Conservation (phyloP, 1,284 basidiomycete genomes). For the Tranzscheliella williamsii region DNA sequence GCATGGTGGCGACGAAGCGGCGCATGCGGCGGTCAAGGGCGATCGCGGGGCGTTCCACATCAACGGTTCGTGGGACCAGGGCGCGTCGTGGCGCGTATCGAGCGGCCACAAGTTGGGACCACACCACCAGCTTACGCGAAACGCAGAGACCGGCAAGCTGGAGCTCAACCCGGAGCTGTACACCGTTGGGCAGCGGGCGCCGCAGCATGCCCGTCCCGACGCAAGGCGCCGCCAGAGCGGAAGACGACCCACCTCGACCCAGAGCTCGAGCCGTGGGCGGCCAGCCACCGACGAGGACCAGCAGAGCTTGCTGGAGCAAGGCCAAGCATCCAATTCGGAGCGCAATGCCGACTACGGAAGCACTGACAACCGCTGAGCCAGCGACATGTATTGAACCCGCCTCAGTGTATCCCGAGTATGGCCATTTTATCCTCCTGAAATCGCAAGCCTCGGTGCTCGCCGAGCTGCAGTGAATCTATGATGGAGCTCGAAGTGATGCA, state of each 20-base stretch:
- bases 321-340: conserved; percentile 1
- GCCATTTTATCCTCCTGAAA: too few species aligned
- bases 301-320: conserved; percentile 27
- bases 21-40: conserved; percentile 5
- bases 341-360: conserved; percentile 24
- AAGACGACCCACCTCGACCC: neutral
- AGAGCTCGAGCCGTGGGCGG: neutral
- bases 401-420: too few species aligned
- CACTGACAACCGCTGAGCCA: too few species aligned
- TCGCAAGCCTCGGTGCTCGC: too few species aligned
- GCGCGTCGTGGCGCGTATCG: conserved; percentile 38
- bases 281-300: conserved; percentile 1
- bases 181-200: conserved; percentile 20
- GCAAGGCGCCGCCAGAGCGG: neutral
- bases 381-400: too few species aligned
- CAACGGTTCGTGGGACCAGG: conserved; percentile 36
- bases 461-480: too few species aligned
- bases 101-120: conserved; percentile 46
- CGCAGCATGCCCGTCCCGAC: conserved; percentile 3
- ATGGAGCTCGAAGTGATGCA: too few species aligned
- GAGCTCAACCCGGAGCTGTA: conserved; percentile 31
- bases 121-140: conserved; percentile 27
- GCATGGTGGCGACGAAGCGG: conserved; percentile 6
- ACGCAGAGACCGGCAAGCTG: conserved; percentile 24
- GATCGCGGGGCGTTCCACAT: conserved; percentile 17